These are phyloP conservation scores for Saccharomyces hybrid DNA, from an alignment of 1,139 yeast genomes.

Conservation along the genomic window DNA sequence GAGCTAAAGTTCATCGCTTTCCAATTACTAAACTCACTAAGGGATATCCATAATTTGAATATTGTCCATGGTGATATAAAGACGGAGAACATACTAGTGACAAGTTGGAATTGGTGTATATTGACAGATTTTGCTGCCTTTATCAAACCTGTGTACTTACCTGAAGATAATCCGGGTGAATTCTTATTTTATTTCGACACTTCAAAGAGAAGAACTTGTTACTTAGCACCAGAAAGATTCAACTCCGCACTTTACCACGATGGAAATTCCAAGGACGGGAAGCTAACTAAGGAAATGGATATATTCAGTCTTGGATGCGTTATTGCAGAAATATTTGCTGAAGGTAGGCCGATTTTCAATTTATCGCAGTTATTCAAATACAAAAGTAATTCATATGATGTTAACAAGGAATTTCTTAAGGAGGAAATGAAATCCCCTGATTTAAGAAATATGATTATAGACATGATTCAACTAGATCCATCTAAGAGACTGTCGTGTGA, in stretches of 20 bases:
- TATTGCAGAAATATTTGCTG: slow-evolving; percentile 79
- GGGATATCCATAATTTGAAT: slow-evolving; percentile 53
- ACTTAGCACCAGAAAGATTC: slow-evolving; percentile 92
- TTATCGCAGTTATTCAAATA: slow-evolving; percentile 82
- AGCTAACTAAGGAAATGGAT: slow-evolving; percentile 68
- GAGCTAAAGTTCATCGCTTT: slow-evolving; percentile 82
- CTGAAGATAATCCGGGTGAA: slow-evolving; percentile 93
- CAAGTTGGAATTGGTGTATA: slow-evolving; percentile 84
- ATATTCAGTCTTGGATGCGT: slow-evolving; percentile 88
- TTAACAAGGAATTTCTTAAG: slow-evolving; percentile 39
- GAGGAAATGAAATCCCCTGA: slow-evolving; percentile 43
- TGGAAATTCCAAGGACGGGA: slow-evolving; percentile 32
- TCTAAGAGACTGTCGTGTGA: slow-evolving; percentile 48
- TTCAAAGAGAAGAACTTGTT: slow-evolving; percentile 78
- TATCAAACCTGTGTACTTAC: slow-evolving; percentile 72
- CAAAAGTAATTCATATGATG: slow-evolving; percentile 58
- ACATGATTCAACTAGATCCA: slow-evolving; percentile 63
- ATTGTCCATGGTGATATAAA: slow-evolving; percentile 87
- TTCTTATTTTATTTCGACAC: slow-evolving; percentile 89
- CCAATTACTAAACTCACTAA: slow-evolving; percentile 60
- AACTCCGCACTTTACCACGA: slow-evolving; percentile 26
- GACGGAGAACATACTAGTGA: slow-evolving; percentile 77
- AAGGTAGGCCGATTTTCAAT: slow-evolving; percentile 81
- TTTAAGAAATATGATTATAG: slow-evolving; percentile 47
- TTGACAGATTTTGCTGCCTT: slow-evolving; percentile 76